Base-by-base conservation (phyloP, 345 rosid genomes). In the Triadica sebifera region DNA sequence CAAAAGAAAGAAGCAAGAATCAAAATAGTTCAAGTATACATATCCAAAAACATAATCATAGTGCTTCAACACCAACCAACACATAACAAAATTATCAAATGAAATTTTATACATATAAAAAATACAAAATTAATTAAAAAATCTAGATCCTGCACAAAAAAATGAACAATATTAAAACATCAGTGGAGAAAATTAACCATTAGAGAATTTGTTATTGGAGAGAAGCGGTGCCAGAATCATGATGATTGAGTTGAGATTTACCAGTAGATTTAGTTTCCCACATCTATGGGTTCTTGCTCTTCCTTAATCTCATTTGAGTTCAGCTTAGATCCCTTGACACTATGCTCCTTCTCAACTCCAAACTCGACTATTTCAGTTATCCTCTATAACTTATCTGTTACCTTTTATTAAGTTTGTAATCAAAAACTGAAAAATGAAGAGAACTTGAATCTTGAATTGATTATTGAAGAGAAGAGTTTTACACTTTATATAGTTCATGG, bases 291-390 rank as follows among this genome's bases (percentile, higher is more conserved):
- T 72, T 83, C 90, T 74, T 80, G 80, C 83, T 81, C 90, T 81
- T 85, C 92, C 75, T 75, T 83, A 69, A 89, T 87, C 84, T 90
- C 94, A 41, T 83, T 81, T 37, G 82, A 41, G 79, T 69, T 84
- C 71, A 83, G 4, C n/a, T 64, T 84, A 10, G 84, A 74, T 74
- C 72, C 84, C 45, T 59, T 77, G 15, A 87, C 92, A 13, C 81
- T 72, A 20, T 56, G 52, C 69, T 56, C 84, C 68, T 69, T 76
- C n/a, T 71, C 52, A 50, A 84, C 86, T 73, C 91, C 98, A 47
- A 88, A 78, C 81, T 93, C 96, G 0, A 97, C 85, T 57, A 89
- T 71, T 68, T 89, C 85, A 2, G 96, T 93, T 83, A 90, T 77
- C 84, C 81, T 87, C 78, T 93, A 93, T 75, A 91, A 75, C 82